Conservation (phyloP, 345 rosid genomes). For the Lepidium didymum region DNA sequence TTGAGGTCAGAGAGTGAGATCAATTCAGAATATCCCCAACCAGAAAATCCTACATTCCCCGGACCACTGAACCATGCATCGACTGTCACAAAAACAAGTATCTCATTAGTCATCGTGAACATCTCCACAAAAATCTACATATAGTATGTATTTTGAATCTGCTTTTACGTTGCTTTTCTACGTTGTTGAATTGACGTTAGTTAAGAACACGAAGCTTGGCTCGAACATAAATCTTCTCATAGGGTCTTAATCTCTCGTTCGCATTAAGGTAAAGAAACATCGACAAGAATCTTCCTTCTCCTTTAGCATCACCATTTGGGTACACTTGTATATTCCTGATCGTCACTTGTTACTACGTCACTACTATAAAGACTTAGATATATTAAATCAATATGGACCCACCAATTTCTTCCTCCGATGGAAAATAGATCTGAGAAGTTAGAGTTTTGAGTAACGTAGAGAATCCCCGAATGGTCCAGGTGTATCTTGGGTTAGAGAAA, state of each 20-base stretch:
- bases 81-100: too few species aligned
- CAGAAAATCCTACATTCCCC: too few species aligned
- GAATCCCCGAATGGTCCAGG: slow-evolving; percentile 1
- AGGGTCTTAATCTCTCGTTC: slow-evolving; percentile 1
- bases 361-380: too few species aligned
- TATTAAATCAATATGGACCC: neutral
- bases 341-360: neutral
- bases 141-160: too few species aligned
- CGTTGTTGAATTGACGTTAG: neutral
- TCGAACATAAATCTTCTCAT: slow-evolving; percentile 15
- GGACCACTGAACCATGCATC: too few species aligned
- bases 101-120: too few species aligned
- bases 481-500: neutral
- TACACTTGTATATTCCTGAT: slow-evolving; percentile 9
- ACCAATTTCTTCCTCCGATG: neutral
- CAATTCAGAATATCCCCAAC: too few species aligned
- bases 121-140: too few species aligned
- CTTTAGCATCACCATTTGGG: neutral
- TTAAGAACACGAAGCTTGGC: slow-evolving; percentile 14
- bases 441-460: neutral
- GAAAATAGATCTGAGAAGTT: neutral
- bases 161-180: neutral
- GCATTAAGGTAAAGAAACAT: neutral
- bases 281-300: neutral
- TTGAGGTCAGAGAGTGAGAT: too few species aligned